Evolutionary conservation across 768 basidiomycete species (phyloP).

Genomic region (Trametes elegans): DNA sequence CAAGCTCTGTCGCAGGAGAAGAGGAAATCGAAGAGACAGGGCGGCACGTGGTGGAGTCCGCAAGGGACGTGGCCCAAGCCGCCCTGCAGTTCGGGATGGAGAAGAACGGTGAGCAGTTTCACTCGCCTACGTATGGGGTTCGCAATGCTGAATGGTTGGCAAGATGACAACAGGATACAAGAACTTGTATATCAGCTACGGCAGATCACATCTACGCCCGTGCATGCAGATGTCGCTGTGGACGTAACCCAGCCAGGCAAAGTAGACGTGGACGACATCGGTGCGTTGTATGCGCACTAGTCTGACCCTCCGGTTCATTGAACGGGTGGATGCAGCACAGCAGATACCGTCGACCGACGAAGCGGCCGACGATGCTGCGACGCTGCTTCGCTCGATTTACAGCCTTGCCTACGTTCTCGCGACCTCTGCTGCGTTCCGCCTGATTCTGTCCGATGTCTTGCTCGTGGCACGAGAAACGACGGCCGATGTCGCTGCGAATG

Average conservation of each 20-base stretch:
- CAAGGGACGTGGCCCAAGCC: conserved; percentile 15
- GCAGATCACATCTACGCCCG: conserved; percentile 10
- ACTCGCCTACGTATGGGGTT: not conserved
- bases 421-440: conserved; percentile 26
- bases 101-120: conserved; percentile 27
- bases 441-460: conserved; percentile 24
- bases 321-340: no score
- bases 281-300: conserved; percentile 1
- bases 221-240: conserved; percentile 22
- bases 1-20: not conserved
- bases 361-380: conserved; percentile 11
- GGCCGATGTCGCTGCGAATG: conserved; percentile 20
- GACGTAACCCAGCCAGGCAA: not conserved
- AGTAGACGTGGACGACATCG: not conserved
- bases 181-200: conserved; percentile 21
- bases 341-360: conserved; percentile 19
- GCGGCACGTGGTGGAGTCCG: conserved; percentile 1
- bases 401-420: conserved; percentile 16
- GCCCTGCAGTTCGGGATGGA: conserved; percentile 23
- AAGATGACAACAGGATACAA: conserved; percentile 27
- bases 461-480: conserved; percentile 21
- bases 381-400: conserved; percentile 13
- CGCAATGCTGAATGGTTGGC: not conserved
- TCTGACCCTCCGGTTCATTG: no score
- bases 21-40: not conserved